Evolutionary conservation across 148 eudicot species (phyloP), one percentile per base, ranked within the genome.

Genomic region (Nyssa sinensis): DNA sequence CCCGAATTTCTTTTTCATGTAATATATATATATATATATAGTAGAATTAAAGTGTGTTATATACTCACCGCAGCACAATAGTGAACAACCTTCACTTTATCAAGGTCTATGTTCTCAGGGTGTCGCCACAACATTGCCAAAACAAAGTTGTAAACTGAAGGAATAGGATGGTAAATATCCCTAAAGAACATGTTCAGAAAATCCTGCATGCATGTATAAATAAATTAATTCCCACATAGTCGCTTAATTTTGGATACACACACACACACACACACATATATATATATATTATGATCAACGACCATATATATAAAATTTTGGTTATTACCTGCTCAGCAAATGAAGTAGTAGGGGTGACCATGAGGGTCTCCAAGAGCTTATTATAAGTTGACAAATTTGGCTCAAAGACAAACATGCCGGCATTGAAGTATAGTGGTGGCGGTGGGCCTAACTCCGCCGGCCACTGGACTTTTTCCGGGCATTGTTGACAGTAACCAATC

Each of bases 81-180:
- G 63, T 71, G 74, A 71, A 71, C 74, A 7, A 71, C 74, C 47
- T 71, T 71, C 23, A 7, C 64, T 1, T 58, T 33, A 7, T 57
- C 74, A 71, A 71, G 74, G 47, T 71, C 64, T 31, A 71, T 16
- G 27, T 71, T 71, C 5, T 32, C 31, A 32, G 74, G 64, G 24
- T 71, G 74, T 17, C 74, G 28, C 74, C 74, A 71, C 23, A 57
- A 39, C 74, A 71, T 24, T 60, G 74, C 74, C 47, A 71, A 71
- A 25, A 71, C 74, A 33, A 71, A 32, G 51, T 71, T 71, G 74
- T 71, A 71, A 27, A 25, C 30, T 2, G 74, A 23, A 58, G 74
- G 64, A 23, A 71, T 71, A 24, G 74, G 74, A 13, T 24, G 32
- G 27, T 34, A 71, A 23, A 34, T 25, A 16, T 71, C 64, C 64